Conservation (phyloP, 176 grass and related monocot genomes). For the Oryza meridionalis region DNA sequence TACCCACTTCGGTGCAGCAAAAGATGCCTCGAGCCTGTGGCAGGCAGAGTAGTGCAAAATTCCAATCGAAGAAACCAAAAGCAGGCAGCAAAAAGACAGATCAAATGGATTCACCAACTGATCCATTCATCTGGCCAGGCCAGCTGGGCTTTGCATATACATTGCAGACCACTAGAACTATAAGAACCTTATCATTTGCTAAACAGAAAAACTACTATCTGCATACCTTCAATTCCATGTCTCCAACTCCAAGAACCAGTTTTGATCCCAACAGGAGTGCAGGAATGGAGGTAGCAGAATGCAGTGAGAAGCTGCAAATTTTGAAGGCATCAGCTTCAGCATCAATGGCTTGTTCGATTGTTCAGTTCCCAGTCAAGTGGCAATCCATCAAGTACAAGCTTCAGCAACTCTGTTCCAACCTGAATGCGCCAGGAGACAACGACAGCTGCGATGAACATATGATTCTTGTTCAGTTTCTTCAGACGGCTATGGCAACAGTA, state of each 20-base stretch:
- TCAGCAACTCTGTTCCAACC: constrained; percentile 33
- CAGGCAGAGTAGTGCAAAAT: not conserved
- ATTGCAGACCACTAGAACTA: not conserved
- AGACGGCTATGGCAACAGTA: constrained; percentile 22
- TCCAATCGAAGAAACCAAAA: constrained; percentile 12
- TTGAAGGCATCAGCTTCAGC: constrained; percentile 42
- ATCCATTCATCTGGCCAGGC: constrained; percentile 6
- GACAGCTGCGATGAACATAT: not conserved
- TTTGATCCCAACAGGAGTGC: not conserved
- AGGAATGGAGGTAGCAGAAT: constrained; percentile 30
- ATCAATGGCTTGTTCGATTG: constrained; percentile 11
- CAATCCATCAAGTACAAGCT: constrained; percentile 55
- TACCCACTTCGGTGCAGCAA: not conserved
- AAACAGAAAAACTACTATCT: not conserved
- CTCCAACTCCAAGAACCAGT: not conserved
- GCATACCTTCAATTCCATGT: not conserved
- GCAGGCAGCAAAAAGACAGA: not conserved
- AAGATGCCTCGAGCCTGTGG: constrained; percentile 3
- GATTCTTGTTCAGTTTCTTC: constrained; percentile 11
- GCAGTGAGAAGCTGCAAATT: constrained; percentile 37
- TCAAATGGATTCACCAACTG: constrained; percentile 4
- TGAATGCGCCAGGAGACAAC: not conserved
- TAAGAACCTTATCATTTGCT: not conserved
- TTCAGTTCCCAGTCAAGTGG: constrained; percentile 49
- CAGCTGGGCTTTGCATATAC: not conserved